Evolutionary conservation across 1,139 yeast genomes (phyloP).

Genomic region (Yamadazyma sp.): DNA sequence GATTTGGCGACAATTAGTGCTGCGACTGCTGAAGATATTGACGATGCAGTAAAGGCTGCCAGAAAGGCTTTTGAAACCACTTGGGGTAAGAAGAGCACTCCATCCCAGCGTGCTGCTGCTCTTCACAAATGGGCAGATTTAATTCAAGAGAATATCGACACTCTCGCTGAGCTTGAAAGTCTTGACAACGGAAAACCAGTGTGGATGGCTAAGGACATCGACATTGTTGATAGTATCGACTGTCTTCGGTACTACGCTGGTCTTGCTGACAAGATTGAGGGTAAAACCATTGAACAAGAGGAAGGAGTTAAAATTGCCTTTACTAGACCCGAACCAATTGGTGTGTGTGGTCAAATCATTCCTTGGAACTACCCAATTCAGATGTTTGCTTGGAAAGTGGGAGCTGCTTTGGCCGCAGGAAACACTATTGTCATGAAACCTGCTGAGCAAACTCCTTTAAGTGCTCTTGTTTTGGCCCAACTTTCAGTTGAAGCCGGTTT

Average conservation of each 20-base stretch:
- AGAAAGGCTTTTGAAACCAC: slow-evolving; percentile 46
- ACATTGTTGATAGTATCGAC: slow-evolving; percentile 51
- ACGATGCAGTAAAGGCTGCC: slow-evolving; percentile 59
- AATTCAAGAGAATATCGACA: slow-evolving; percentile 50
- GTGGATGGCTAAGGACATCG: slow-evolving; percentile 35
- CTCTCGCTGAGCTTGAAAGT: slow-evolving; percentile 60
- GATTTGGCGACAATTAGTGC: slow-evolving; percentile 52
- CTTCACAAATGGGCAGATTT: slow-evolving; percentile 56
- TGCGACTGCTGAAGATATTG: slow-evolving; percentile 58
- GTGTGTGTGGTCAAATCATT: slow-evolving; percentile 39
- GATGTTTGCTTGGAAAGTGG: slow-evolving; percentile 39
- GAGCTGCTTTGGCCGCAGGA: slow-evolving; percentile 35
- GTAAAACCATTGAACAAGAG: slow-evolving; percentile 58
- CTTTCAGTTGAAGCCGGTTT: slow-evolving; percentile 30
- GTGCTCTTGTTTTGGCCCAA: slow-evolving; percentile 31
- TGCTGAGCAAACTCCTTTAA: slow-evolving; percentile 36
- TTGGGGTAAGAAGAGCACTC: slow-evolving; percentile 31
- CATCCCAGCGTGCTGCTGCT: slow-evolving; percentile 45
- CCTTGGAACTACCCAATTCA: slow-evolving; percentile 41
- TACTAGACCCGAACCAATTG: slow-evolving; percentile 34
- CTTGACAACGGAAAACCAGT: slow-evolving; percentile 72
- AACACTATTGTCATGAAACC: slow-evolving; percentile 35
- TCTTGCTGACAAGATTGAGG: slow-evolving; percentile 69
- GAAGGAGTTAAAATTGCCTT: slow-evolving; percentile 66
- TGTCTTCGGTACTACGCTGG: slow-evolving; percentile 68